phyloP scores from a whole-genome alignment of 2,329 filamentous ascomycete species.

The Cercospora zeae-maydis region DNA sequence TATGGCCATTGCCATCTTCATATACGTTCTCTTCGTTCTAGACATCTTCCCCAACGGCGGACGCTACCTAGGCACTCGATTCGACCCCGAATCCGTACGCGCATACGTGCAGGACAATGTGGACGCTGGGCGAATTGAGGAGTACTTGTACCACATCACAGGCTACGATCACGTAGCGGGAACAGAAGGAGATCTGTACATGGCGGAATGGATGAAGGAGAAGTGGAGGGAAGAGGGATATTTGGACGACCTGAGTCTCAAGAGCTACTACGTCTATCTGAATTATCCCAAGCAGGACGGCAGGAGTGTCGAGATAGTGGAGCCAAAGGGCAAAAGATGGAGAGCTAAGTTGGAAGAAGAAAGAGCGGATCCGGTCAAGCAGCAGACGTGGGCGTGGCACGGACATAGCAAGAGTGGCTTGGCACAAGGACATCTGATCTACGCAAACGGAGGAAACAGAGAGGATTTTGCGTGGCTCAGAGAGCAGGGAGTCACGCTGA shows the following conservation, averaged over 20 bases:
- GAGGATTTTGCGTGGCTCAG: constrained; percentile 74
- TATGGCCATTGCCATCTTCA: constrained; percentile 68
- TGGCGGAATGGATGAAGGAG: constrained; percentile 79
- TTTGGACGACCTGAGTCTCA: constrained; percentile 71
- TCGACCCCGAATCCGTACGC: constrained; percentile 78
- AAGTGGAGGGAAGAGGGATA: constrained; percentile 63
- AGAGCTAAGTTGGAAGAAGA: constrained; percentile 80
- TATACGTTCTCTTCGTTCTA: constrained; percentile 83
- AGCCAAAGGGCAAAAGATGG: constrained; percentile 65
- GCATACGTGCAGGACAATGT: constrained; percentile 70
- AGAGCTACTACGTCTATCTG: constrained; percentile 73
- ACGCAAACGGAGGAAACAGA: constrained; percentile 84
- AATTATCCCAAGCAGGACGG: constrained; percentile 82
- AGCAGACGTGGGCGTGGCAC: constrained; percentile 78
- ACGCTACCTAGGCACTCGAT: constrained; percentile 64
- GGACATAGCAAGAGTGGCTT: constrained; percentile 84
- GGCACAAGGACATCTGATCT: constrained; percentile 80
- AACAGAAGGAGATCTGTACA: constrained; percentile 84
- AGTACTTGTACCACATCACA: constrained; percentile 73
- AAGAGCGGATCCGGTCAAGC: constrained; percentile 57
- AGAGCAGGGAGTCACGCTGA: constrained; percentile 67
- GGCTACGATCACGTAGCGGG: constrained; percentile 86
- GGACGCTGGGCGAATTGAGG: constrained; percentile 59
- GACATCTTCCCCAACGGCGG: constrained; percentile 72
- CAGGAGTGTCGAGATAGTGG: constrained; percentile 75